Conservation (phyloP, 208 protist species). For the Tritrichomonas musculus region DNA sequence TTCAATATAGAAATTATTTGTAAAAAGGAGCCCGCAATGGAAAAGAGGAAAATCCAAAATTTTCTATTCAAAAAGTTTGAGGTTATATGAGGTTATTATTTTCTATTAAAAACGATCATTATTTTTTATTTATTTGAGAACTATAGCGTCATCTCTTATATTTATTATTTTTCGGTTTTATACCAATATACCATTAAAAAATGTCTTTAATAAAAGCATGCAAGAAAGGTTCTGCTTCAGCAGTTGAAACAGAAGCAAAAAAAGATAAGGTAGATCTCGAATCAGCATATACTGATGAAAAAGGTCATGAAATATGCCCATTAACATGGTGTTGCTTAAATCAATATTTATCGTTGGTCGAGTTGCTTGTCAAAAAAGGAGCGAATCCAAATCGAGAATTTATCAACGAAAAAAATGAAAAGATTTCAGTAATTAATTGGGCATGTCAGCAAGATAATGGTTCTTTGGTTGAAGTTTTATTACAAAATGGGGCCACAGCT, state of each 20-base stretch:
- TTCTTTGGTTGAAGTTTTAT: not conserved
- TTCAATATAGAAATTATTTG: too few species aligned
- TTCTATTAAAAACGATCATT: too few species aligned
- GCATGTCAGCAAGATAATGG: not conserved
- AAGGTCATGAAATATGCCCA: not conserved
- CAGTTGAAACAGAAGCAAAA: not conserved
- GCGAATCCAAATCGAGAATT: not conserved
- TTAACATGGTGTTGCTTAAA: not conserved
- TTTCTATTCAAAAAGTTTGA: too few species aligned
- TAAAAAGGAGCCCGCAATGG: too few species aligned
- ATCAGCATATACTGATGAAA: not conserved
- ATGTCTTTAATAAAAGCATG: not conserved
- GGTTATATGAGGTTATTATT: too few species aligned
- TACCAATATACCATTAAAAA: too few species aligned
- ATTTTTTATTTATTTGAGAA: too few species aligned
- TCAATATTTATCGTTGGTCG: not conserved
- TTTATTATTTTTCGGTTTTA: too few species aligned
- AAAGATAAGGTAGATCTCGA: not conserved
- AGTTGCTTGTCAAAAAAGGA: not conserved
- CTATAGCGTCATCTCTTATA: too few species aligned
- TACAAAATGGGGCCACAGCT: not conserved
- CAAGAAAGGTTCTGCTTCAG: not conserved
- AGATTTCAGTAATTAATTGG: not conserved
- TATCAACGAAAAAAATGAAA: not conserved
- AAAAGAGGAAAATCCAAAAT: too few species aligned